Evolutionary conservation across 345 rosid species (phyloP).

Genomic region (Brassica nigra): DNA sequence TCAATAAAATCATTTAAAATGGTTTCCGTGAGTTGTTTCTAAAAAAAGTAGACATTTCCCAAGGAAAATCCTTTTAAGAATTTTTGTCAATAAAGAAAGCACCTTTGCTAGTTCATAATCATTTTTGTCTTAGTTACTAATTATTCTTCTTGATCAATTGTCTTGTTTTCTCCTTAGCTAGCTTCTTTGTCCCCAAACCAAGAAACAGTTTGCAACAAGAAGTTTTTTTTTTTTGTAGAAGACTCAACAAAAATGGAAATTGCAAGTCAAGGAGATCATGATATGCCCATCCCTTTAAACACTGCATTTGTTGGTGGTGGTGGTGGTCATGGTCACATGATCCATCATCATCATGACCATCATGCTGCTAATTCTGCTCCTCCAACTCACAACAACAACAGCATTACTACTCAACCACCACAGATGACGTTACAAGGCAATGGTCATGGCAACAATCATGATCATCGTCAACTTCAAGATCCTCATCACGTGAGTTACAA

Average conservation of each 20-base stretch:
- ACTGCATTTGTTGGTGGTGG: constrained; percentile 49
- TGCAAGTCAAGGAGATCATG: constrained; percentile 62
- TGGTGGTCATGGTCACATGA: constrained; percentile 57
- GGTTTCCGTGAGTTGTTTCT: constrained; percentile 38
- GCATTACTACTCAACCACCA: constrained; percentile 44
- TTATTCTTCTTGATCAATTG: constrained; percentile 7
- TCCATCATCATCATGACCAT: constrained; percentile 56
- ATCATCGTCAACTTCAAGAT: constrained; percentile 35
- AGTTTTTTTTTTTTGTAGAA: not conserved
- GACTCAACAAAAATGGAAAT: constrained; percentile 52
- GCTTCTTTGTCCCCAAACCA: constrained; percentile 39
- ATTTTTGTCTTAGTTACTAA: constrained; percentile 22
- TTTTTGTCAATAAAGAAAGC: constrained; percentile 5
- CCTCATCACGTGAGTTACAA: constrained; percentile 41
- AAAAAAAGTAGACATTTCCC: constrained; percentile 21
- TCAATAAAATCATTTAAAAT: constrained; percentile 13
- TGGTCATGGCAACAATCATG: constrained; percentile 31
- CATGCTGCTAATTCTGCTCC: constrained; percentile 37
- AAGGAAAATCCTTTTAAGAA: not conserved
- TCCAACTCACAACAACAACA: constrained; percentile 45
- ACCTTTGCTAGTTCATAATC: constrained; percentile 23
- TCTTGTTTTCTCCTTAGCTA: constrained; percentile 27
- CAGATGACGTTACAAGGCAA: constrained; percentile 36
- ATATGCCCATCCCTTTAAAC: constrained; percentile 77
- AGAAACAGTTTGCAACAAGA: constrained; percentile 28